These are phyloP conservation scores for Fonsecaea multimorphosa DNA, from an alignment of 2,329 filamentous ascomycete genomes.

Conservation along the genomic window DNA sequence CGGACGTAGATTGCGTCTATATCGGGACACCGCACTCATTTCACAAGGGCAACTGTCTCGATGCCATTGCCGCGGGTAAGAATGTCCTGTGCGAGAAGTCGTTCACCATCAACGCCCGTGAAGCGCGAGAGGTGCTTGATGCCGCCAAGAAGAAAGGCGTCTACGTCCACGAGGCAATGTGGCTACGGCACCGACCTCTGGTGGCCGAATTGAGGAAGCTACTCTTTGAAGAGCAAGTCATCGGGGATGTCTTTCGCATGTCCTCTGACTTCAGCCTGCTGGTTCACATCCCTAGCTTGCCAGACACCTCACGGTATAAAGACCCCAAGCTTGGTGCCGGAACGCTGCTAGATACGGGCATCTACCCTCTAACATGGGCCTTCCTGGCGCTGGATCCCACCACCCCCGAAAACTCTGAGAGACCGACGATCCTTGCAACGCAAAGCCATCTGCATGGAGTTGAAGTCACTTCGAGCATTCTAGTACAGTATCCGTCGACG, in stretches of 20 bases:
- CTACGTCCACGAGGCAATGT: slow-evolving; percentile 74
- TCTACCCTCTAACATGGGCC: slow-evolving; percentile 88
- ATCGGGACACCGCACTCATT: slow-evolving; percentile 69
- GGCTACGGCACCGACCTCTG: slow-evolving; percentile 86
- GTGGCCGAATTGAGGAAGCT: slow-evolving; percentile 68
- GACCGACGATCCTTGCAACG: slow-evolving; percentile 70
- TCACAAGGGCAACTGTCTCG: slow-evolving; percentile 87
- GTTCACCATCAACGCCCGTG: slow-evolving; percentile 80
- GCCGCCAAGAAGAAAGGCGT: slow-evolving; percentile 72
- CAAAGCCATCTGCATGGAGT: slow-evolving; percentile 41
- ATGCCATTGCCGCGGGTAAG: slow-evolving; percentile 61
- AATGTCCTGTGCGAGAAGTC: slow-evolving; percentile 74
- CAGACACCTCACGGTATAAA: slow-evolving; percentile 58
- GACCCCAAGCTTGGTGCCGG: slow-evolving; percentile 83
- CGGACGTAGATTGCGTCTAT: slow-evolving; percentile 43
- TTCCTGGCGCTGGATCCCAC: slow-evolving; percentile 84
- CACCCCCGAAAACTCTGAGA: slow-evolving; percentile 65
- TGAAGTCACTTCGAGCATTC: slow-evolving; percentile 46
- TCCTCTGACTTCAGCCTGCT: slow-evolving; percentile 56
- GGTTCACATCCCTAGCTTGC: slow-evolving; percentile 26
- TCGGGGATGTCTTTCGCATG: slow-evolving; percentile 63
- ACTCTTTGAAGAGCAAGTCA: slow-evolving; percentile 56
- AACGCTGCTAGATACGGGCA: slow-evolving; percentile 79
- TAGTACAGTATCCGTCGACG: slow-evolving; percentile 50
- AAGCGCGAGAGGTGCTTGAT: slow-evolving; percentile 73